A percentile compares a stretch with the other conserved stretches of the same genome.
phyloP scores from a whole-genome alignment of 163 green algal genomes.

The Prototheca cutis region DNA sequence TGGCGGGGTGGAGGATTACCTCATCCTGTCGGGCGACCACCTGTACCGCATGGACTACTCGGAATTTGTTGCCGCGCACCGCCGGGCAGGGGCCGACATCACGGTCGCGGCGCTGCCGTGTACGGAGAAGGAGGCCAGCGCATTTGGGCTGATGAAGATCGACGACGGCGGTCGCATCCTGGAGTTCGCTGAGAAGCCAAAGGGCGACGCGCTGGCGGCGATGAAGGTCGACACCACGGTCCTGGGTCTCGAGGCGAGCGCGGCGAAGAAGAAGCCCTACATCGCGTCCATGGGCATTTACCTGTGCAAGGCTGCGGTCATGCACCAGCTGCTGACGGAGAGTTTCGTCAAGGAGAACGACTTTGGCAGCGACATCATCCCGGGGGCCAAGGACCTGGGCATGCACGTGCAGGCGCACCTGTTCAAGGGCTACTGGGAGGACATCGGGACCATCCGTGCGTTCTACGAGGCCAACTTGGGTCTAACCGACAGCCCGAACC shows the following conservation, averaged over 20 bases:
- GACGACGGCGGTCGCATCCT: slow-evolving; percentile 39
- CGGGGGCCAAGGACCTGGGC: slow-evolving; percentile 61
- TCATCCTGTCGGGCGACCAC: slow-evolving; percentile 88
- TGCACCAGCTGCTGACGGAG: slow-evolving; percentile 62
- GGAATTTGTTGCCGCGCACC: slow-evolving; percentile 90
- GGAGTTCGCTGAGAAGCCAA: slow-evolving; percentile 96
- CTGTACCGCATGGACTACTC: slow-evolving; percentile 99
- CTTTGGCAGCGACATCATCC: slow-evolving; percentile 98
- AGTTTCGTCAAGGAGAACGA: slow-evolving; percentile 75
- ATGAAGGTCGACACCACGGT: slow-evolving; percentile 97
- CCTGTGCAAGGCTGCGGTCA: slow-evolving; percentile 89
- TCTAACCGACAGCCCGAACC: slow-evolving; percentile 62
- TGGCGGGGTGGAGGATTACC: slow-evolving; percentile 83
- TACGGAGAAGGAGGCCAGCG: slow-evolving; percentile 69
- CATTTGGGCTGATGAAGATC: slow-evolving; percentile 97
- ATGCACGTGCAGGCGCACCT: slow-evolving; percentile 65
- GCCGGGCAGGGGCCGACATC: slow-evolving; percentile 82
- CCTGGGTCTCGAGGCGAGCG: slow-evolving; percentile 52
- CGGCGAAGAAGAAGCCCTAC: slow-evolving; percentile 58
- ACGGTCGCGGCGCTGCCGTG: slow-evolving; percentile 88
- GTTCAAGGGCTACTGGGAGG: slow-evolving; percentile 93
- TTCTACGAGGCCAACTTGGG: slow-evolving; percentile 99
- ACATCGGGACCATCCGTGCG: slow-evolving; percentile 97
- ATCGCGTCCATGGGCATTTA: slow-evolving; percentile 99
- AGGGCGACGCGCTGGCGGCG: slow-evolving; percentile 78